Base-by-base conservation (phyloP, 1,139 yeast species). In the Geotrichum restrictum region DNA sequence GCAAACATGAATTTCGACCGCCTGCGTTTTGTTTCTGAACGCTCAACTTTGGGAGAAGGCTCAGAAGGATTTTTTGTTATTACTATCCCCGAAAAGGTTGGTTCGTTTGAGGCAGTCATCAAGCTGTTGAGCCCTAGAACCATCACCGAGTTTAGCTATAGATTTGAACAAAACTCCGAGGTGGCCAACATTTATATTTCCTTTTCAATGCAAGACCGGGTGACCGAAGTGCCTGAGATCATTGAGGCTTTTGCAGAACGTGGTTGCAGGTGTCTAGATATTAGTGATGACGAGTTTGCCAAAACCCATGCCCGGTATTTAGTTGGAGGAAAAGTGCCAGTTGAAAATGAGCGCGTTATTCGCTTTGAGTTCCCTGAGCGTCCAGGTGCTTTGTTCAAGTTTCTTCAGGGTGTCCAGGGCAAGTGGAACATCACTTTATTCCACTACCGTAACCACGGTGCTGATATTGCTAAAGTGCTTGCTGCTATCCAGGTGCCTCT, bases 1-100 rank as follows among this genome's bases (percentile, higher is more conserved):
- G 99, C 99, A 36, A 93, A 93, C 71, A 91, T 93, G 96, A 93
- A 94, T 72, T 93, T 93, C 67, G 98, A 91, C 70, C 80, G 99
- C 64, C 76, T 93, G 61, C 79, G 99, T 66, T 93, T 93, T 69
- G 98, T 93, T n/a, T 83, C 96, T 56, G 99, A 93, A 72, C 84
- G 99, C 70, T 97, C 98, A 4, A 95, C 88, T 53, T 78, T 93
- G 27, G 99, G 98, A 73, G 98, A 93, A 69, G 98, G 98, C 52
- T 87, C 85, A 62, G 99, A 93, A 73, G 96, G 89, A 10, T 93
- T 95, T 60, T 77, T 93, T 74, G 82, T 87, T 44, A 89, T 89
- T 8, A 83, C 89, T 40, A 88, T 93, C 58, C 98, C 98, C 13
- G 98, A 93, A 69, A 71, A 74, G 51, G 95, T 97, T 11, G 98